phyloP scores from a whole-genome alignment of 345 rosid species.

The Hibiscus trionum region DNA sequence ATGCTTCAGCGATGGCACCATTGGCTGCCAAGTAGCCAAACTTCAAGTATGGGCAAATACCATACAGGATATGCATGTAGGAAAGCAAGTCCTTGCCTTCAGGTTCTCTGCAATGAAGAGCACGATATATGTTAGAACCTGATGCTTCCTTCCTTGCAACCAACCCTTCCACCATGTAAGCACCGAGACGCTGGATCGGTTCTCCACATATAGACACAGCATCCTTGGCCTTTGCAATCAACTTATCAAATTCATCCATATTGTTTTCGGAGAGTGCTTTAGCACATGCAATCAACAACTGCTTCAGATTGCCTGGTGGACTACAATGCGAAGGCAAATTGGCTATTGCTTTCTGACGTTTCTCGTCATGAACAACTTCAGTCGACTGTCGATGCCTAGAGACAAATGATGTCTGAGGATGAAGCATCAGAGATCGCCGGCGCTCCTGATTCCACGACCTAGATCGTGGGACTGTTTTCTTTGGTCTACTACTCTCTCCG shows the following conservation, averaged over 20 bases:
- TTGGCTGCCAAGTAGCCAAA: constrained; percentile 82
- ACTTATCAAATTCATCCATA: constrained; percentile 30
- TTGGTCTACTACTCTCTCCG: constrained; percentile 20
- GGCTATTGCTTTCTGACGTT: constrained; percentile 22
- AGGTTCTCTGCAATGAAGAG: constrained; percentile 49
- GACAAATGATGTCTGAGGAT: constrained; percentile 26
- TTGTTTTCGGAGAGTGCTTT: constrained; percentile 42
- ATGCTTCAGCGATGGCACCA: constrained; percentile 74
- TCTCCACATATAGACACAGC: constrained; percentile 47
- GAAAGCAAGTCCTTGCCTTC: constrained; percentile 57
- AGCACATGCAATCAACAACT: constrained; percentile 54
- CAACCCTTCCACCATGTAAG: constrained; percentile 59
- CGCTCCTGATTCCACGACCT: constrained; percentile 27
- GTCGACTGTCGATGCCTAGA: constrained; percentile 21
- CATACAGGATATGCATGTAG: constrained; percentile 50
- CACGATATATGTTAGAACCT: constrained; percentile 37
- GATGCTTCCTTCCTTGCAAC: constrained; percentile 56
- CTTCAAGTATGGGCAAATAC: constrained; percentile 69
- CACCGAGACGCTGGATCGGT: constrained; percentile 62
- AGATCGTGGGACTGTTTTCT: constrained; percentile 23
- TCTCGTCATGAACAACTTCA: constrained; percentile 29
- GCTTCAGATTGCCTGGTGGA: constrained; percentile 37
- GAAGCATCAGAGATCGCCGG: constrained; percentile 20
- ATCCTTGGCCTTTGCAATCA: constrained; percentile 36
- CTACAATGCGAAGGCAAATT: constrained; percentile 14